These are phyloP conservation scores for Oryza officinalis DNA, from an alignment of 176 grass and related monocot species.

Conservation along the genomic window DNA sequence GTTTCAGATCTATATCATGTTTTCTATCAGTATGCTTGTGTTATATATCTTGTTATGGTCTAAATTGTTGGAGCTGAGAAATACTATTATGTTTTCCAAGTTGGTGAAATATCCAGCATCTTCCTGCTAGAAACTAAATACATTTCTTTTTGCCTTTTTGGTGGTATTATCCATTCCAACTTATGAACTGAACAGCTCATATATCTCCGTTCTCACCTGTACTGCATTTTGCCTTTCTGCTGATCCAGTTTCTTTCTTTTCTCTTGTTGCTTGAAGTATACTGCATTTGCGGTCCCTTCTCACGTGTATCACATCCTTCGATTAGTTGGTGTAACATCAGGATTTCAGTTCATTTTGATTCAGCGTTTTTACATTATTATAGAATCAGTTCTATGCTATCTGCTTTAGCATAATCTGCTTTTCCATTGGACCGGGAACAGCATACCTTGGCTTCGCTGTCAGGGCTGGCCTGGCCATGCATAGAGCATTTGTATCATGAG, in stretches of 20 bases:
- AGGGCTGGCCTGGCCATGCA: background rate
- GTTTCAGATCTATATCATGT: constrained; percentile 25
- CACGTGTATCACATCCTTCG: background rate
- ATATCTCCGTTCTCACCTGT: background rate
- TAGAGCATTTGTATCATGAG: too few relatives aligned
- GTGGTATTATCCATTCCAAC: background rate
- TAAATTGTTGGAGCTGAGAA: constrained; percentile 1
- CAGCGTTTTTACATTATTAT: constrained; percentile 17
- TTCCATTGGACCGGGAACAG: constrained; percentile 12
- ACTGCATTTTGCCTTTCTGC: background rate
- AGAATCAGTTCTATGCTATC: constrained; percentile 32
- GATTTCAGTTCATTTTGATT: constrained; percentile 12
- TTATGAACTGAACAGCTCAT: background rate
- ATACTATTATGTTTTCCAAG: background rate
- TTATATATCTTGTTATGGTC: background rate
- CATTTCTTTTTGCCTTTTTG: background rate
- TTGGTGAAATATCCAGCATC: background rate
- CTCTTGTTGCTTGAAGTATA: background rate
- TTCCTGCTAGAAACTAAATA: background rate
- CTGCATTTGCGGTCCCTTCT: background rate
- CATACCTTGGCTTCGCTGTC: constrained; percentile 5
- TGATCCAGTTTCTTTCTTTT: background rate
- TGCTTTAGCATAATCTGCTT: constrained; percentile 40
- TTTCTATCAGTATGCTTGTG: constrained; percentile 24
- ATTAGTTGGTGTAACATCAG: background rate